These are phyloP conservation scores for Cicer judaicum DNA, from an alignment of 306 rosid genomes.

Conservation along the genomic window DNA sequence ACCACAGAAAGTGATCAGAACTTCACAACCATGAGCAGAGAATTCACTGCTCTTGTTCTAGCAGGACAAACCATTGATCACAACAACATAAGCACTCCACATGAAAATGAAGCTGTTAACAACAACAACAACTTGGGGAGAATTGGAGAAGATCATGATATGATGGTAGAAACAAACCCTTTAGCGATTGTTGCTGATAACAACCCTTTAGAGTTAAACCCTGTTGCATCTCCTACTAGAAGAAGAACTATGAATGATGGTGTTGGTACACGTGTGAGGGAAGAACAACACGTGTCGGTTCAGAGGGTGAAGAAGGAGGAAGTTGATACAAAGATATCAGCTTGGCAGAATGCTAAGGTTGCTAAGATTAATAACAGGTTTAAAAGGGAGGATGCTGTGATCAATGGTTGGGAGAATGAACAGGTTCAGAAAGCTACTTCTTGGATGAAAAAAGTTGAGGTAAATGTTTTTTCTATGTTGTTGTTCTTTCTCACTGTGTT, in stretches of 20 bases:
- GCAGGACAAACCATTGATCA: slow-evolving; percentile 73
- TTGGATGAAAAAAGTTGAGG: slow-evolving; percentile 96
- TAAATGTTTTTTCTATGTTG: slow-evolving; percentile 7
- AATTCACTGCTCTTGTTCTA: slow-evolving; percentile 86
- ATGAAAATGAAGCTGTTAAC: background rate
- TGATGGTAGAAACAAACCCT: slow-evolving; percentile 70
- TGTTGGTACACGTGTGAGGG: background rate
- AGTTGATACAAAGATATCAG: slow-evolving; percentile 89
- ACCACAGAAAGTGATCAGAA: slow-evolving; percentile 76
- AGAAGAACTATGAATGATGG: slow-evolving; percentile 2
- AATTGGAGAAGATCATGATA: slow-evolving; percentile 75
- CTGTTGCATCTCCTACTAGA: slow-evolving; percentile 42
- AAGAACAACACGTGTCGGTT: slow-evolving; percentile 58
- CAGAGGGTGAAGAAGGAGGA: slow-evolving; percentile 92
- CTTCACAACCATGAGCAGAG: slow-evolving; percentile 86
- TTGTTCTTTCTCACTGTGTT: background rate
- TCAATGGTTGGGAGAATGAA: slow-evolving; percentile 81
- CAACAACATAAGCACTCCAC: slow-evolving; percentile 8
- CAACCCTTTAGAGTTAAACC: slow-evolving; percentile 42
- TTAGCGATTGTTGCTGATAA: slow-evolving; percentile 84
- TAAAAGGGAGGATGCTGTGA: slow-evolving; percentile 90
- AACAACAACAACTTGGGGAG: slow-evolving; percentile 51
- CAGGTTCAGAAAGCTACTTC: slow-evolving; percentile 82
- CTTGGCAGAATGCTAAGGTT: slow-evolving; percentile 94
- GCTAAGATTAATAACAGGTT: slow-evolving; percentile 87